phyloP scores from a whole-genome alignment of 805 yeast species.

The Candida corydali region DNA sequence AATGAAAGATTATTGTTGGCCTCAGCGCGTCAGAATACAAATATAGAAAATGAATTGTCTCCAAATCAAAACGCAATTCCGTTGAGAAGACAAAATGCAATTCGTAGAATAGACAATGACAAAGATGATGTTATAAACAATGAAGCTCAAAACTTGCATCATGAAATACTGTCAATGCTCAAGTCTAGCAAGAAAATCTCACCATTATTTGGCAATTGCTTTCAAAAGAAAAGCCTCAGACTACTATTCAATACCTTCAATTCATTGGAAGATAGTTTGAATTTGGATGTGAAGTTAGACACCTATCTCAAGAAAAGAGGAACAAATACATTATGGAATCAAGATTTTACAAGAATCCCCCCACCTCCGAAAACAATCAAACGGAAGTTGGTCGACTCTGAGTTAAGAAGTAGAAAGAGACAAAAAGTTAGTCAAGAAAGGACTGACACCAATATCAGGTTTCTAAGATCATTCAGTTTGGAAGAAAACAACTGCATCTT shows the following conservation, averaged over 20 bases:
- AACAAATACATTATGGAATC: slow-evolving; percentile 11
- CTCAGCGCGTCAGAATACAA: slow-evolving; percentile 21
- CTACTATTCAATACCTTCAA: slow-evolving; percentile 4
- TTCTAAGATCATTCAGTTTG: neutral
- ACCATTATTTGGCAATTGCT: slow-evolving; percentile 6
- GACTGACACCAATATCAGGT: neutral
- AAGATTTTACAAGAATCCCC: neutral
- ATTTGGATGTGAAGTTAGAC: slow-evolving; percentile 12
- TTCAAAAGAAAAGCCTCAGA: slow-evolving; percentile 3
- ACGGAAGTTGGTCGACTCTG: neutral
- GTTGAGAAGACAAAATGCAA: slow-evolving; percentile 31
- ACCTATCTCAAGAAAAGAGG: slow-evolving; percentile 10
- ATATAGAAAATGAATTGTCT: slow-evolving; percentile 2
- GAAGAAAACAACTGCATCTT: slow-evolving; percentile 15
- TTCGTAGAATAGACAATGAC: slow-evolving; percentile 10
- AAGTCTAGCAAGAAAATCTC: slow-evolving; percentile 2
- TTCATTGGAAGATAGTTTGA: slow-evolving; percentile 1
- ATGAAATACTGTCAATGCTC: slow-evolving; percentile 9
- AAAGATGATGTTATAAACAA: neutral
- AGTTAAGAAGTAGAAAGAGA: neutral
- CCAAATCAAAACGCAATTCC: slow-evolving; percentile 16
- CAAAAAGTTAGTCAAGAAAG: neutral
- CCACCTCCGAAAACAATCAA: slow-evolving; percentile 3
- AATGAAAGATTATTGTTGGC: slow-evolving; percentile 22
- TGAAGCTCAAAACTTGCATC: slow-evolving; percentile 12